Evolutionary conservation across 2,329 filamentous ascomycete genomes (phyloP), one percentile per base, ranked within the genome.

Genomic region (Hypoxylon sp.): DNA sequence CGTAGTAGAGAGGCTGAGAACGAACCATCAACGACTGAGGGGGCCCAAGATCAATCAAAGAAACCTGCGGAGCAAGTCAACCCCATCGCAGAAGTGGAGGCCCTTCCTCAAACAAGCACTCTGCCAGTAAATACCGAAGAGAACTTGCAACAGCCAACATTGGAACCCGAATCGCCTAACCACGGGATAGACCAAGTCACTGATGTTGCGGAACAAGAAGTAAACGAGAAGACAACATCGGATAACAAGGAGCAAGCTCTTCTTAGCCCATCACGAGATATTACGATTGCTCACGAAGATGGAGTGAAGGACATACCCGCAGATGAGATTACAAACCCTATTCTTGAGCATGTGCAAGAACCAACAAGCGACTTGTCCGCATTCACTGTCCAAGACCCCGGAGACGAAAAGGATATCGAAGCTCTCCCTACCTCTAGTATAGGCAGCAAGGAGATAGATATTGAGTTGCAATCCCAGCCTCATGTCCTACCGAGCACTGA

Each of bases 371-470:
- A 66, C 12, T 32, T 49, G 27, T 51, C 53, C 23, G 58, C 54
- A n/a, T 26, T 50, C 8, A 44, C 54, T 5, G 53, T 57, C 15
- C 69, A 67, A 51, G 71, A 69, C 48, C 61, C 62, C 21, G 71
- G 72, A 47, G 53, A 61, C 15, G 63, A 64, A 36, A 63, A 65
- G 41, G 47, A 57, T 16, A 35, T 26, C 13, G 38, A 49, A 35
- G 12, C 17, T 34, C 16, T 26, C 7, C 8, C n/a, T 44, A 34
- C 19, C 21, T 32, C 53, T 35, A 47, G 58, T 19, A 12, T 30
- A 26, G 48, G 51, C 15, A 25, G 42, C 9, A 31, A 47, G n/a
- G 23, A 34, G 13, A 20, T 26, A 11, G 20, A 34, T 30, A 26
- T 42, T 6, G 41, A 52, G 9, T 38, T 49, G 8, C 56, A 55